phyloP scores from a whole-genome alignment of 2,329 filamentous ascomycete species.

The Corniculantispora saksenae region DNA sequence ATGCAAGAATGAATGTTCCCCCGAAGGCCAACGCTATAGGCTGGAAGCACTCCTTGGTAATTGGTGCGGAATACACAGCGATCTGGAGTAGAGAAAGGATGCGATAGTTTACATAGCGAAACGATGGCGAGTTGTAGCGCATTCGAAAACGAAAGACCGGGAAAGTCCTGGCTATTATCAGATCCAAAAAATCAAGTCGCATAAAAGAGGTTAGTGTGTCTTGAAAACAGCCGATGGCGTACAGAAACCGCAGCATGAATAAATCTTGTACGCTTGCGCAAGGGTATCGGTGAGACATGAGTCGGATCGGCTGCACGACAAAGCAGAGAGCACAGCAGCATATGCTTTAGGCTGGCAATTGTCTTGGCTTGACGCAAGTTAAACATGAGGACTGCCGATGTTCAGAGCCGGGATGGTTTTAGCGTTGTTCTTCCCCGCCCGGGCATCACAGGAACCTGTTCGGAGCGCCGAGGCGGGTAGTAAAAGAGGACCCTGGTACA shows the following conservation, averaged over 20 bases:
- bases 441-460: neutral
- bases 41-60: too few species aligned
- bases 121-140: too few species aligned
- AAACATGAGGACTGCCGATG: neutral
- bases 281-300: neutral
- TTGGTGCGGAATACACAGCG: too few species aligned
- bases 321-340: neutral
- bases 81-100: too few species aligned
- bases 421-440: neutral
- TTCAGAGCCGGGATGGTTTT: neutral
- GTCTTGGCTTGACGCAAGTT: neutral
- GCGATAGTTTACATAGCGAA: too few species aligned
- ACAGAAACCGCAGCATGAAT: neutral
- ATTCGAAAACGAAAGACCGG: too few species aligned
- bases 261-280: conserved; percentile 2
- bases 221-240: neutral
- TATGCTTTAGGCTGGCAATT: neutral
- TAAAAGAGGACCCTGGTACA: neutral
- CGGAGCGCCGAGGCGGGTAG: neutral
- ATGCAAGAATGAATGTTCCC: too few species aligned
- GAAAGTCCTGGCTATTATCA: too few species aligned
- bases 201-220: neutral
- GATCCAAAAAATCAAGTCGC: neutral
- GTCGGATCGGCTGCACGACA: conserved; percentile 7
- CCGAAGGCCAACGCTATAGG: too few species aligned